These are phyloP conservation scores for Saccharomycopsis sp. DNA, from an alignment of 805 yeast genomes.

Conservation along the genomic window DNA sequence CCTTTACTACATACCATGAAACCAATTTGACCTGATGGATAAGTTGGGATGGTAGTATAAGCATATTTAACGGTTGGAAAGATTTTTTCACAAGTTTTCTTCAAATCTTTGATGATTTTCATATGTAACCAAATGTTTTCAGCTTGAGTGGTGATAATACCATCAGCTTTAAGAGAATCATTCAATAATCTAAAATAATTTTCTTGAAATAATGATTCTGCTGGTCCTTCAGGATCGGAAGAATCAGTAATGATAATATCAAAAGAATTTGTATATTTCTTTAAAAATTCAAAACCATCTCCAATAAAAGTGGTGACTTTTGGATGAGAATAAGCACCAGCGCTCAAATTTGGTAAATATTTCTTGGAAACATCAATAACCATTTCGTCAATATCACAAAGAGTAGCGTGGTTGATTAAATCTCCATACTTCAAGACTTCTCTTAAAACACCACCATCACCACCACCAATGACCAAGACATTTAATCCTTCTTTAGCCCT, in stretches of 20 bases:
- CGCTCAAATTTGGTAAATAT: slow-evolving; percentile 81
- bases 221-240: slow-evolving; percentile 98
- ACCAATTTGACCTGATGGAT: slow-evolving; percentile 97
- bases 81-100: slow-evolving; percentile 69
- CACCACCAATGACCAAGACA: slow-evolving; percentile 95
- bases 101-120: slow-evolving; percentile 71
- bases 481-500: slow-evolving; percentile 31
- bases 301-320: slow-evolving; percentile 86
- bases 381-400: slow-evolving; percentile 93
- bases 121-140: slow-evolving; percentile 92
- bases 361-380: slow-evolving; percentile 80
- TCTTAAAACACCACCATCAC: slow-evolving; percentile 97
- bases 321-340: slow-evolving; percentile 67
- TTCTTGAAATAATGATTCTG: slow-evolving; percentile 85
- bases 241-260: slow-evolving; percentile 97
- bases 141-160: slow-evolving; percentile 85
- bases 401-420: slow-evolving; percentile 74
- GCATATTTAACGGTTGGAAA: slow-evolving; percentile 91
- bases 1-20: slow-evolving; percentile 92
- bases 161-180: slow-evolving; percentile 86
- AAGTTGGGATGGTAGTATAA: slow-evolving; percentile 89
- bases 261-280: slow-evolving; percentile 70
- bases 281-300: slow-evolving; percentile 94
- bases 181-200: slow-evolving; percentile 76
- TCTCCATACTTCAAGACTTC: slow-evolving; percentile 85